Evolutionary conservation across 257 asterid genomes (phyloP).

Genomic region (Fraxinus quadrangulata): DNA sequence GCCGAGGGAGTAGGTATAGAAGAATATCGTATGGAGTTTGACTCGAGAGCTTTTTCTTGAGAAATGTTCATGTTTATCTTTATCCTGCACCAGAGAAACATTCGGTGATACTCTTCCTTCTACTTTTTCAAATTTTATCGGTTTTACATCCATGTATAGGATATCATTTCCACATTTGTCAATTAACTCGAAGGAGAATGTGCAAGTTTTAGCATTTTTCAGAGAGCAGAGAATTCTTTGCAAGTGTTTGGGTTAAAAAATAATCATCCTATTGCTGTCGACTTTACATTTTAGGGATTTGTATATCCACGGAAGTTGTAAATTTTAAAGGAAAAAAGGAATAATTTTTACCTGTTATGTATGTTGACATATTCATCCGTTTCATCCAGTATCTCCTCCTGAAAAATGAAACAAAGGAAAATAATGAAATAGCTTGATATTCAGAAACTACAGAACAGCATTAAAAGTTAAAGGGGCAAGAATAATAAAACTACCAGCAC

Average conservation of each 20-base stretch:
- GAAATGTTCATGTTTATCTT: constrained; percentile 87
- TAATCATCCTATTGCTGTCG: background rate
- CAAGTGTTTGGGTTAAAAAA: background rate
- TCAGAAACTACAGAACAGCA: background rate
- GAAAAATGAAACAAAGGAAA: constrained; percentile 16
- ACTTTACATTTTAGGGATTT: background rate
- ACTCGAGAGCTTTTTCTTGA: constrained; percentile 48
- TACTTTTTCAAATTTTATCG: background rate
- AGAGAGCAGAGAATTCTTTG: background rate
- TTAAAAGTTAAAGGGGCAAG: background rate
- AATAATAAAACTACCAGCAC: background rate
- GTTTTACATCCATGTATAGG: background rate
- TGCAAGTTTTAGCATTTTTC: background rate
- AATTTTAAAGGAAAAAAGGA: background rate
- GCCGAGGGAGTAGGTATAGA: constrained; percentile 28
- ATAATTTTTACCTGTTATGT: constrained; percentile 75
- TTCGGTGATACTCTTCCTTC: background rate
- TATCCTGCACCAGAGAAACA: constrained; percentile 63
- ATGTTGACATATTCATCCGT: constrained; percentile 97
- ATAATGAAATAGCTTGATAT: background rate
- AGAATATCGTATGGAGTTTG: constrained; percentile 31
- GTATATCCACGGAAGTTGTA: background rate
- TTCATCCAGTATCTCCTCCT: constrained; percentile 99
- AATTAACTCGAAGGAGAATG: background rate
- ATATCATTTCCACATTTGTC: background rate